A percentile compares a stretch with the other conserved stretches of the same genome.
phyloP scores from a whole-genome alignment of 2,329 filamentous ascomycete species.

The Ambrosiella cleistominuta region DNA sequence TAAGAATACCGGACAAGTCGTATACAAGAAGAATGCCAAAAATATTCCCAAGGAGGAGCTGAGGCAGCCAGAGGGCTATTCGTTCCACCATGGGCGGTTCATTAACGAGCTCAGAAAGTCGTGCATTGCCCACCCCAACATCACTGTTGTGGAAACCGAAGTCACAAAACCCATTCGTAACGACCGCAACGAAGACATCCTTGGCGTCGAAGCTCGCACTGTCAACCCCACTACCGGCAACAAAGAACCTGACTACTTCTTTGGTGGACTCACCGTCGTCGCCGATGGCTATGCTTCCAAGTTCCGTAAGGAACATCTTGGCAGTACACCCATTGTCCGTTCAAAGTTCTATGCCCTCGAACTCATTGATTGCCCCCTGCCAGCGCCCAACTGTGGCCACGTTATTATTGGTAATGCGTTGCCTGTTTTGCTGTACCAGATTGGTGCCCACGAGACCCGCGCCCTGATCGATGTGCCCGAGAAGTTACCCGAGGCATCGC shows the following conservation, averaged over 20 bases:
- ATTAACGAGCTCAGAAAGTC: conserved; percentile 64
- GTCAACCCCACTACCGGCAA: conserved; percentile 35
- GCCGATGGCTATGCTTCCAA: conserved; percentile 86
- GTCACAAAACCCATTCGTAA: conserved; percentile 59
- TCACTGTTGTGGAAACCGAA: conserved; percentile 81
- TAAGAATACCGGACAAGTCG: conserved; percentile 25
- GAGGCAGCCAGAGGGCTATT: conserved; percentile 48
- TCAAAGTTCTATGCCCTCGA: conserved; percentile 91
- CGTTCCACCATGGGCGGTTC: conserved; percentile 91
- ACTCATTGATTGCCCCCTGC: conserved; percentile 70
- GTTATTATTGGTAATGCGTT: conserved; percentile 63
- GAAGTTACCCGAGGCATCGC: conserved; percentile 53
- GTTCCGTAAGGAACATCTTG: conserved; percentile 67
- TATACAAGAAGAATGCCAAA: conserved; percentile 18
- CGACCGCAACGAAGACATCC: conserved; percentile 49
- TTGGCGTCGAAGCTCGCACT: conserved; percentile 67
- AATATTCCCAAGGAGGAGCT: conserved; percentile 21
- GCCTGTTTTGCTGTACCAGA: conserved; percentile 88
- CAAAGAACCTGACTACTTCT: conserved; percentile 58
- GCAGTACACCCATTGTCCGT: conserved; percentile 47
- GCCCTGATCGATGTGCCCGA: conserved; percentile 77
- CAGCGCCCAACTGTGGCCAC: conserved; percentile 60
- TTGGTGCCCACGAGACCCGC: conserved; percentile 84
- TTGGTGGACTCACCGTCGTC: conserved; percentile 72
- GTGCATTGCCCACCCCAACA: conserved; percentile 59